Evolutionary conservation across 1,284 basidiomycete species (phyloP), one percentile per base, ranked within the genome.

Genomic region (Puccinia triticina): DNA sequence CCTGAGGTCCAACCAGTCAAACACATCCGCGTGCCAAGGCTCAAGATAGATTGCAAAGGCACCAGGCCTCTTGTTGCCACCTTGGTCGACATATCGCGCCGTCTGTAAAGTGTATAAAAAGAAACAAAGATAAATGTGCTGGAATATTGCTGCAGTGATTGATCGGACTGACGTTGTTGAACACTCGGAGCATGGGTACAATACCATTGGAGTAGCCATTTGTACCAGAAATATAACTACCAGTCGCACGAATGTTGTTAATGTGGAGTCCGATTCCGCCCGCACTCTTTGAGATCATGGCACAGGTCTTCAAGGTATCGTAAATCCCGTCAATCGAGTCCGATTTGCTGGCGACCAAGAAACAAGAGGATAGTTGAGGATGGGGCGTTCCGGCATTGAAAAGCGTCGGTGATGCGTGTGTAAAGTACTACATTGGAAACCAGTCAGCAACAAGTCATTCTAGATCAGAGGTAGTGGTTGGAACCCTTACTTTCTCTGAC

Each of bases 311-410:
- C 85, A 99, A 90, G 0, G 96, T 99, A 87, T 98, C 96, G 88
- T 99, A 99, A 88, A 99, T 99, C 61, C 96, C 97, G 85, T 99
- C 97, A 84, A 99, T 99, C 11, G 95, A 98, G 88, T 99, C 97
- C 59, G 98, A 96, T 88, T 96, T 96, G 96, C 99, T 98, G 86
- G 92, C 92, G 78, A 99, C 93, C 79, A 99, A 91, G 91, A 99
- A 99, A 89, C 96, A 99, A 7, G 96, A 98, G 84, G 94, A 95
- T 84, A 99, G 90, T 88, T 99, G 97, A 53, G 96, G 91, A 87
- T 94, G 90, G 32, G 96, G 96, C 21, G 96, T 99, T 77, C 97
- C 97, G 76, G 97, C 95, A 87, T 98, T 99, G 92, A 99, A 99
- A 64, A 99, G 91, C 16, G 97, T 99, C 4, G 97, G 97, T 18